Percentiles rank a stretch among this genome's conserved stretches.
Conservation (phyloP, 495 filamentous ascomycete genomes). For the Aspergillus baeticus region DNA sequence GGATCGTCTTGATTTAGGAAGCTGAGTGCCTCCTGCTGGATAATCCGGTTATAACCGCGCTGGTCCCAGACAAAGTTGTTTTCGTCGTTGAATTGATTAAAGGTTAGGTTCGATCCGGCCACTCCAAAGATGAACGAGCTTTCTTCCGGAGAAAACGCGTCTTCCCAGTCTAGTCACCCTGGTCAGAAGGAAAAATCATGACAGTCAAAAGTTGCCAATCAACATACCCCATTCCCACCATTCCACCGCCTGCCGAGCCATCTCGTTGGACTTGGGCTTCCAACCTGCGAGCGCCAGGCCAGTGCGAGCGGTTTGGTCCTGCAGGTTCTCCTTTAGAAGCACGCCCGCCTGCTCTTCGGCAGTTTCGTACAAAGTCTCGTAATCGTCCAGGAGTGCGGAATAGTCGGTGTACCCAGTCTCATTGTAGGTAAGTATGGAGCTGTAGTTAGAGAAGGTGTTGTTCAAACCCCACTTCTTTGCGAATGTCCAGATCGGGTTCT, state of each 20-base stretch:
- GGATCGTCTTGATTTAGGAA: slow-evolving; percentile 55
- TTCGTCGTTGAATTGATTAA: slow-evolving; percentile 49
- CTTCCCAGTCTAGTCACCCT: slow-evolving; percentile 56
- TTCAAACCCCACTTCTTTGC: slow-evolving; percentile 61
- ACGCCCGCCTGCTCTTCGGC: slow-evolving; percentile 54
- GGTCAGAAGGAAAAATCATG: too few relatives aligned
- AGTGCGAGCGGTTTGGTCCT: slow-evolving; percentile 61
- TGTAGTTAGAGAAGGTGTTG: slow-evolving; percentile 63
- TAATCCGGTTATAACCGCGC: slow-evolving; percentile 64
- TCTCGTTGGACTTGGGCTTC: slow-evolving; percentile 57
- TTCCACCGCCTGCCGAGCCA: slow-evolving; percentile 59
- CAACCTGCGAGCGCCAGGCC: slow-evolving; percentile 62
- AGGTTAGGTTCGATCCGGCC: slow-evolving; percentile 46
- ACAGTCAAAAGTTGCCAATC: too few relatives aligned
- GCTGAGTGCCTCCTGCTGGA: slow-evolving; percentile 58
- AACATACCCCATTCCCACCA: slow-evolving; percentile 57
- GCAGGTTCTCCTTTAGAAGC: slow-evolving; percentile 57
- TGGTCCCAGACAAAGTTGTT: slow-evolving; percentile 70
- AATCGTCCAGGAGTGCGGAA: slow-evolving; percentile 48
- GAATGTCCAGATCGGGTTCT: slow-evolving; percentile 71
- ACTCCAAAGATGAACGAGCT: slow-evolving; percentile 45
- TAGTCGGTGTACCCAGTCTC: slow-evolving; percentile 54
- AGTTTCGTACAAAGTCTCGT: slow-evolving; percentile 47
- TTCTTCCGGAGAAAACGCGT: slow-evolving; percentile 46
- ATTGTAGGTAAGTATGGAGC: slow-evolving; percentile 60